Base-by-base conservation (phyloP, 2,329 filamentous ascomycete species). In the Claviceps sorghi region DNA sequence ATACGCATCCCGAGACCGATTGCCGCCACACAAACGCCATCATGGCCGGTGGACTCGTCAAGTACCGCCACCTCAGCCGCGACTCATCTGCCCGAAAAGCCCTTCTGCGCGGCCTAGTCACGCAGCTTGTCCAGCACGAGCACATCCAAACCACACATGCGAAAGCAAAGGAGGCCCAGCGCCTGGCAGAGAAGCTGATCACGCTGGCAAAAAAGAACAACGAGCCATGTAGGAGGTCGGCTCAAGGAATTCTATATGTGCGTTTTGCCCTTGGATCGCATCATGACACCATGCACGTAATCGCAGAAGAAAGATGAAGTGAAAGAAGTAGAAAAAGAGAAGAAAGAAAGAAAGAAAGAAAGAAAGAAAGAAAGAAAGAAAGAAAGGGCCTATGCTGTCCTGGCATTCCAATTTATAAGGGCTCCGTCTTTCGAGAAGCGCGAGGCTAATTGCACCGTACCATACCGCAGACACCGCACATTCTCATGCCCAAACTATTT, bases 81-180 rank as follows among this genome's bases (percentile, higher is more conserved):
- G 78, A 81, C 59, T 95, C 89, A 50, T 76, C 91, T 52, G 93
- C 96, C 67, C 82, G 93, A 66, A 82, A 91, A 73, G 91, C 93
- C 51, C 81, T 98, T 60, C 83, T 98, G 59, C 88, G 93, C 64
- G 96, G 97, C 71, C 77, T 98, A 56, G 90, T 97, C 67, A 95
- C 91, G 59, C 93, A 91, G 52, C 85, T 98, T 59, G 86, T 98
- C 72, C 79, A 87, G 69, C 82, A 95, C 69, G 93, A 98, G 74
- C 83, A 88, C 57, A 95, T 98, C 72, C 83, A 84, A 58, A 98
- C 93, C 49, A 95, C 93, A 71, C 96, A 86, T 78, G 83, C 85
- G 67, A 97, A 97, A 72, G 93, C 93, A 48, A 98, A 97, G 72
- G 93, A 98, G 73, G 87, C 93, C 21, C 93, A 98, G 72, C 79